Percentiles rank a stretch among this genome's conserved stretches.
These are phyloP conservation scores for Escovopsis sp. DNA, from an alignment of 2,329 filamentous ascomycete genomes.

Conservation along the genomic window DNA sequence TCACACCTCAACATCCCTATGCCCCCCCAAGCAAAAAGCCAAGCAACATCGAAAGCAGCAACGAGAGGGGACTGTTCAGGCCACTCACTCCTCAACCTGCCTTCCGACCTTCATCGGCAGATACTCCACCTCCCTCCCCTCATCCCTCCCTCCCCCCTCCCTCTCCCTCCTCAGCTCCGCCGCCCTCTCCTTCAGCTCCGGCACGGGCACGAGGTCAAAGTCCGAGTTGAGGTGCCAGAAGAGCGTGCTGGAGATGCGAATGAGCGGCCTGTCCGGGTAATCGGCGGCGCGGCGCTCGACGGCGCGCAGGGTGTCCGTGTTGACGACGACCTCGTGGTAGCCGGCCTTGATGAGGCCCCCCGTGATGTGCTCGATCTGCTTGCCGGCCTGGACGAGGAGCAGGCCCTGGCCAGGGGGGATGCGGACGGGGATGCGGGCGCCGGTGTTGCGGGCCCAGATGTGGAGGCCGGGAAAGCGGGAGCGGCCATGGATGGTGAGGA, in stretches of 20 bases:
- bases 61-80: neutral
- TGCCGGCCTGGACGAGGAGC: slow-evolving; percentile 45
- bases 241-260: slow-evolving; percentile 44
- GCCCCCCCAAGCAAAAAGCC: too few relatives aligned
- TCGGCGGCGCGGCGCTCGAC: slow-evolving; percentile 27
- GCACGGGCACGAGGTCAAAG: slow-evolving; percentile 37
- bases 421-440: slow-evolving; percentile 39
- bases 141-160: slow-evolving; percentile 33
- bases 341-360: slow-evolving; percentile 46
- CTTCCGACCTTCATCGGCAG: slow-evolving; percentile 41
- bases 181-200: slow-evolving; percentile 29
- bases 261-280: slow-evolving; percentile 32
- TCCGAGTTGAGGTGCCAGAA: slow-evolving; percentile 47
- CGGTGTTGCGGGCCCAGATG: slow-evolving; percentile 49
- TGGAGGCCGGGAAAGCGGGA: slow-evolving; percentile 46
- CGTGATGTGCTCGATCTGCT: slow-evolving; percentile 46
- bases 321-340: slow-evolving; percentile 47
- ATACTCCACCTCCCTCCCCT: slow-evolving; percentile 35
- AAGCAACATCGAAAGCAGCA: neutral
- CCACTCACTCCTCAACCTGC: slow-evolving; percentile 39
- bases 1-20: neutral
- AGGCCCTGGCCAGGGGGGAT: slow-evolving; percentile 43
- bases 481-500: slow-evolving; percentile 48
- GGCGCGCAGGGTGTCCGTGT: slow-evolving; percentile 32
- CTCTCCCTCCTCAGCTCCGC: slow-evolving; percentile 29